phyloP scores from a whole-genome alignment of 345 rosid genomes.

The Bretschneidera sinensis region DNA sequence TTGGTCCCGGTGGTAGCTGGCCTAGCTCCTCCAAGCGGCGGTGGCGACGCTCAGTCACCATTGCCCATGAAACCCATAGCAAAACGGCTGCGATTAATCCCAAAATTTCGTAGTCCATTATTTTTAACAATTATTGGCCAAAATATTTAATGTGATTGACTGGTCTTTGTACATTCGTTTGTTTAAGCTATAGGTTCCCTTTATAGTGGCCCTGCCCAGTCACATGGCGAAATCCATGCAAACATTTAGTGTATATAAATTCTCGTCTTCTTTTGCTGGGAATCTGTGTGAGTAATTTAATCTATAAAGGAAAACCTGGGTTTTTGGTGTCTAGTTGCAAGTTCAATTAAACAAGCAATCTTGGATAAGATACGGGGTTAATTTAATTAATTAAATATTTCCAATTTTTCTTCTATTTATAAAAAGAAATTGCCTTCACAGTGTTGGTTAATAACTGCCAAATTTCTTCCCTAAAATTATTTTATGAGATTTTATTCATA shows the following conservation, averaged over 20 bases:
- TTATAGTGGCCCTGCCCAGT: no score
- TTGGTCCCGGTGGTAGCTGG: slow-evolving; percentile 69
- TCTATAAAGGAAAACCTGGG: background rate
- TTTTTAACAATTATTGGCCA: no score
- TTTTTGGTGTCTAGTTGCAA: no score
- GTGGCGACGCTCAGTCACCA: slow-evolving; percentile 31
- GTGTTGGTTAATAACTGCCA: background rate
- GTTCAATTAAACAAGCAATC: background rate
- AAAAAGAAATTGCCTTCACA: background rate
- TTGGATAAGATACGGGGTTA: background rate
- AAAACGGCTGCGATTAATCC: slow-evolving; percentile 31
- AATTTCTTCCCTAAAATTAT: background rate
- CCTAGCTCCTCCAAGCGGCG: slow-evolving; percentile 20
- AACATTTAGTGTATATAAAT: background rate
- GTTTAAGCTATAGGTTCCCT: no score
- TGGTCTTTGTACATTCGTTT: background rate
- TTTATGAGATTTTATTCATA: no score
- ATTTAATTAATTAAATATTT: background rate
- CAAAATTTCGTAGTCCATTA: slow-evolving; percentile 31
- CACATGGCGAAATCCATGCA: background rate
- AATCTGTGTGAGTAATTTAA: background rate
- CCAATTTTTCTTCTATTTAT: no score
- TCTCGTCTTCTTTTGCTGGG: background rate
- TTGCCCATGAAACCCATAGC: slow-evolving; percentile 37
- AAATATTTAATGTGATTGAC: background rate